Percentiles rank a stretch among this genome's conserved stretches.
Conservation (phyloP, 2,329 filamentous ascomycete species). For the Colletotrichum falcatum region DNA sequence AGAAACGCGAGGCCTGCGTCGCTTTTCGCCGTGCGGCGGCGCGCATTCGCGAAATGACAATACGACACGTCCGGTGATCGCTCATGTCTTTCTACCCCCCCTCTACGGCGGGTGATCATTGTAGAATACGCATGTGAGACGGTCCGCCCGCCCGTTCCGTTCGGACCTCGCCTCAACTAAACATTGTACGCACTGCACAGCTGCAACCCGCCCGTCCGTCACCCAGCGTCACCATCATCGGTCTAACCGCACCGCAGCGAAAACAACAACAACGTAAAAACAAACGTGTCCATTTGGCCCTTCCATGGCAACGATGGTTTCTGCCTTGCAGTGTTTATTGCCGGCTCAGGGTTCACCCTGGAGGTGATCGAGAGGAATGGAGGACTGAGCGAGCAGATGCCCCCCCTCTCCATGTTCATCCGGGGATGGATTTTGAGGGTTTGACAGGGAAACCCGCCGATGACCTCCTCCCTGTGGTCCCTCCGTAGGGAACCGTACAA, state of each 20-base stretch:
- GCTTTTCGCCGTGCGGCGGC: constrained; percentile 24
- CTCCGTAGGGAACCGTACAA: constrained; percentile 11
- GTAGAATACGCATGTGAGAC: constrained; percentile 2
- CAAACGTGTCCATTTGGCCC: not conserved
- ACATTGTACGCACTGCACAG: not conserved
- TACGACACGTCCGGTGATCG: constrained; percentile 22
- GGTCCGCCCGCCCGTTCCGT: not conserved
- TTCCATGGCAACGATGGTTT: not conserved
- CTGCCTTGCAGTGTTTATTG: not conserved
- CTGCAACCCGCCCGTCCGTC: not conserved
- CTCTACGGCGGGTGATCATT: not conserved
- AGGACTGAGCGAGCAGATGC: not conserved
- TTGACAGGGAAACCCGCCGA: constrained; percentile 37
- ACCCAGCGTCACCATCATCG: constrained; percentile 3
- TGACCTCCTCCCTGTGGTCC: constrained; percentile 17
- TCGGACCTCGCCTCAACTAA: not conserved
- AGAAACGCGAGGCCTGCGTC: constrained; percentile 8
- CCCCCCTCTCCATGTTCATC: constrained; percentile 26
- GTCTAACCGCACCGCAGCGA: constrained; percentile 18
- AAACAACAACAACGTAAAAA: constrained; percentile 9
- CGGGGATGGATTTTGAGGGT: constrained; percentile 35
- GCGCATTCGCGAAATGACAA: constrained; percentile 32
- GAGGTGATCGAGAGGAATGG: constrained; percentile 13
- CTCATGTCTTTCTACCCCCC: not conserved
- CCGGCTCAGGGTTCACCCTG: constrained; percentile 8